Evolutionary conservation across 75 land plant genomes (phyloP).

Genomic region (Chamaecyparis obtusa): DNA sequence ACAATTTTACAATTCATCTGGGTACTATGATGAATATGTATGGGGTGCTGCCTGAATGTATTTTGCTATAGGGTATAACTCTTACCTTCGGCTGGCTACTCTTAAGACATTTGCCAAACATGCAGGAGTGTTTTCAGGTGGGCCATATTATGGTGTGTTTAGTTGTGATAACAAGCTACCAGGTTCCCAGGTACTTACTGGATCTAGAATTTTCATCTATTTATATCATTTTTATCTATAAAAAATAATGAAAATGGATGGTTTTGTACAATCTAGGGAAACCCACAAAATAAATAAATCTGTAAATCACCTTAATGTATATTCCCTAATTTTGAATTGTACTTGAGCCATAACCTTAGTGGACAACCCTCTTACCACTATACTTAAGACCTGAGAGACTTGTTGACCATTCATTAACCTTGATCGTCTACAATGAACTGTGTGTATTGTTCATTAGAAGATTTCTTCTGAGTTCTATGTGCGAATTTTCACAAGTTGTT

Average conservation of each 20-base stretch:
- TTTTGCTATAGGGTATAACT: constrained; percentile 75
- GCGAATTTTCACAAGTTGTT: too few species aligned
- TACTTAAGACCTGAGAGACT: too few species aligned
- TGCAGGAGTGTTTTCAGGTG: constrained; percentile 46
- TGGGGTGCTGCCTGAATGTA: constrained; percentile 91
- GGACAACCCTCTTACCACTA: too few species aligned
- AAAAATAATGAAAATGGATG: too few species aligned
- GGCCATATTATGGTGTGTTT: constrained; percentile 44
- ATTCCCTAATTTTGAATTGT: too few species aligned
- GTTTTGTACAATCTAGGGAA: too few species aligned
- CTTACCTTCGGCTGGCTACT: constrained; percentile 56
- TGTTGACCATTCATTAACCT: too few species aligned
- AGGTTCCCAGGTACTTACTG: constrained; percentile 55
- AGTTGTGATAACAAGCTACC: constrained; percentile 92
- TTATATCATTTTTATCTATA: too few species aligned
- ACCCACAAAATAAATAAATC: background rate
- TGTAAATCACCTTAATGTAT: background rate
- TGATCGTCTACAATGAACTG: too few species aligned
- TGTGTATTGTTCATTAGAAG: too few species aligned
- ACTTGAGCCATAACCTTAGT: too few species aligned
- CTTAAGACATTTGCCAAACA: constrained; percentile 46
- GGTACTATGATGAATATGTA: constrained; percentile 91
- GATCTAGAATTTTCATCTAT: background rate
- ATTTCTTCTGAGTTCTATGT: too few species aligned
- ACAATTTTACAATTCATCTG: constrained; percentile 71